Conservation (phyloP, 176 grass and related monocot genomes). For the Canna indica region DNA sequence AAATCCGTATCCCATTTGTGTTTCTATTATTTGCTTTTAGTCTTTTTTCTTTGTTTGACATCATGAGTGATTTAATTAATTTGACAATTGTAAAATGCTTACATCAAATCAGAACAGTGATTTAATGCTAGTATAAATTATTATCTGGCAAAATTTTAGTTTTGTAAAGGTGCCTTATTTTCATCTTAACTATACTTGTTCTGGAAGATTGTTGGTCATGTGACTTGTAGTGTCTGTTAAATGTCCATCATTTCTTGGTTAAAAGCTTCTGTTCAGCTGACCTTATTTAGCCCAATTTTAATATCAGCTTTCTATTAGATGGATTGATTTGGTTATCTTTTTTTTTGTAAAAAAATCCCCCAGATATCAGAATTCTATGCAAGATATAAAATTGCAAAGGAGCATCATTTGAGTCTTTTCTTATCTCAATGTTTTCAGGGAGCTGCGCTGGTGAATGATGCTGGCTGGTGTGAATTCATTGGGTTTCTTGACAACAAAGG, state of each 20-base stretch:
- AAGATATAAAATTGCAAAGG: not conserved
- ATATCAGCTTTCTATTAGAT: no score
- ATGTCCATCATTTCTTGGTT: no score
- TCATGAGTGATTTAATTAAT: not conserved
- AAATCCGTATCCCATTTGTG: not conserved
- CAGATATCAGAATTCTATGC: no score
- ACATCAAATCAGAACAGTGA: not conserved
- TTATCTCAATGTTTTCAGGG: not conserved
- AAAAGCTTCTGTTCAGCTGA: no score
- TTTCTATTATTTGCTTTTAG: not conserved
- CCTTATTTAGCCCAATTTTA: no score
- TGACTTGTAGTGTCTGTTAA: no score
- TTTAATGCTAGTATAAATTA: not conserved
- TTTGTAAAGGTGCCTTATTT: no score
- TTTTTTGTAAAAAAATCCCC: no score
- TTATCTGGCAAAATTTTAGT: not conserved
- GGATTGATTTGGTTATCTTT: no score
- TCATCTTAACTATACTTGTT: no score
- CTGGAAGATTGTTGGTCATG: no score
- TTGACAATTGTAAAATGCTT: not conserved
- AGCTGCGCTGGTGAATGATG: not conserved
- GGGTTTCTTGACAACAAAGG: not conserved
- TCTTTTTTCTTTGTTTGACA: not conserved
- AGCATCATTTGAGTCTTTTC: not conserved
- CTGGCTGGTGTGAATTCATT: not conserved